phyloP scores from a whole-genome alignment of 306 rosid genomes.

The Rosa persica region DNA sequence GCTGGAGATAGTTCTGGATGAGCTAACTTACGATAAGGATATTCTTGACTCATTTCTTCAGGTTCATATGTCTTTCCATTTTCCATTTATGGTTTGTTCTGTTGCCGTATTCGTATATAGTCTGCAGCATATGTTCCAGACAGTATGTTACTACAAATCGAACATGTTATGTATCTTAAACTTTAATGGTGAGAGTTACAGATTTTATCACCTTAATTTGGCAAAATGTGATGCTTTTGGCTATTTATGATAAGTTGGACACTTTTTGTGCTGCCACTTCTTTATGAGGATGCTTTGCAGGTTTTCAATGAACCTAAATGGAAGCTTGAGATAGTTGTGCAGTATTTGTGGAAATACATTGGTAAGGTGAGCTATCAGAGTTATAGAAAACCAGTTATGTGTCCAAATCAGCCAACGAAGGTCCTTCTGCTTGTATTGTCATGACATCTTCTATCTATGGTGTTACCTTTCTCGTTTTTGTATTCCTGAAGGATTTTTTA shows the following conservation, averaged over 20 bases:
- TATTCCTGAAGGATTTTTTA: slow-evolving; percentile 9
- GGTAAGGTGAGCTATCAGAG: slow-evolving; percentile 49
- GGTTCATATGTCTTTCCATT: slow-evolving; percentile 40
- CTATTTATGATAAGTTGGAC: not conserved
- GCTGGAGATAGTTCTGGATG: slow-evolving; percentile 75
- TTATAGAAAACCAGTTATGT: not conserved
- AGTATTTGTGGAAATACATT: slow-evolving; percentile 77
- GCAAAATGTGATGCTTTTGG: not conserved
- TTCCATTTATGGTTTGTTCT: not conserved
- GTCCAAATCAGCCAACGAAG: not conserved
- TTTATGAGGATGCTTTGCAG: slow-evolving; percentile 48
- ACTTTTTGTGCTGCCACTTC: not conserved
- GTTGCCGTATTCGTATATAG: not conserved
- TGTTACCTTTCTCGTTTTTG: not conserved
- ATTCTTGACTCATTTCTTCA: slow-evolving; percentile 60
- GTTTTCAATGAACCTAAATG: slow-evolving; percentile 60
- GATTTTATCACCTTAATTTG: not conserved
- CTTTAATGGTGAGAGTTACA: not conserved
- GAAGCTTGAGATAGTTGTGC: slow-evolving; percentile 82
- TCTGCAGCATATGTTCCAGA: not conserved
- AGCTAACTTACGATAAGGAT: slow-evolving; percentile 64
- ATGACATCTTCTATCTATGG: slow-evolving; percentile 11
- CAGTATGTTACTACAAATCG: not conserved
- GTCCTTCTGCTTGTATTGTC: not conserved
- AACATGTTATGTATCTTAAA: not conserved